These are phyloP conservation scores for Tylopilus cervinicoccineus DNA, from an alignment of 768 basidiomycete genomes.

Conservation along the genomic window DNA sequence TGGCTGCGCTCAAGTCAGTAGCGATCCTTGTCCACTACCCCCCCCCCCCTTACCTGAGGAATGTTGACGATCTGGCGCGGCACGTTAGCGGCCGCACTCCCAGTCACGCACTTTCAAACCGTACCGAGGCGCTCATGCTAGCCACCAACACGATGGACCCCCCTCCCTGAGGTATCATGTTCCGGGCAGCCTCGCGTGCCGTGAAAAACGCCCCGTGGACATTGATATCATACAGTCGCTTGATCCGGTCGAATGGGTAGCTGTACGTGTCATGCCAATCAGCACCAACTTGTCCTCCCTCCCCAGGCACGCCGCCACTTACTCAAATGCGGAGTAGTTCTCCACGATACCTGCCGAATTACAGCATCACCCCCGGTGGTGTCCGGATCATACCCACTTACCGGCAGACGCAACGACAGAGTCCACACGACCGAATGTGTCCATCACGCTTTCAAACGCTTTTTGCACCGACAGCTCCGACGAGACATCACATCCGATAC, in stretches of 20 bases:
- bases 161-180: slow-evolving; percentile 79
- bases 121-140: slow-evolving; percentile 87
- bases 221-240: slow-evolving; percentile 86
- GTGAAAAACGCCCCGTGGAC: slow-evolving; percentile 94
- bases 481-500: slow-evolving; percentile 84
- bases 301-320: slow-evolving; percentile 39
- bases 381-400: slow-evolving; percentile 28
- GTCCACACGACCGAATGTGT: slow-evolving; percentile 71
- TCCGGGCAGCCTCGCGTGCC: slow-evolving; percentile 90
- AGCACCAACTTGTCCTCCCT: slow-evolving; percentile 7
- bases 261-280: slow-evolving; percentile 33
- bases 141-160: slow-evolving; percentile 85
- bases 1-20: slow-evolving; percentile 38
- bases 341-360: slow-evolving; percentile 67
- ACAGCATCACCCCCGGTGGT: not conserved
- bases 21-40: not conserved
- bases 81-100: slow-evolving; percentile 3
- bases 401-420: slow-evolving; percentile 88
- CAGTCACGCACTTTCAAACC: slow-evolving; percentile 25
- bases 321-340: slow-evolving; percentile 87
- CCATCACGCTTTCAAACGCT: slow-evolving; percentile 60
- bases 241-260: slow-evolving; percentile 83
- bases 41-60: slow-evolving; percentile 82
- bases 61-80: slow-evolving; percentile 72
- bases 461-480: slow-evolving; percentile 74